phyloP scores from a whole-genome alignment of 768 basidiomycete species.

The Hemileccinum impolitum region DNA sequence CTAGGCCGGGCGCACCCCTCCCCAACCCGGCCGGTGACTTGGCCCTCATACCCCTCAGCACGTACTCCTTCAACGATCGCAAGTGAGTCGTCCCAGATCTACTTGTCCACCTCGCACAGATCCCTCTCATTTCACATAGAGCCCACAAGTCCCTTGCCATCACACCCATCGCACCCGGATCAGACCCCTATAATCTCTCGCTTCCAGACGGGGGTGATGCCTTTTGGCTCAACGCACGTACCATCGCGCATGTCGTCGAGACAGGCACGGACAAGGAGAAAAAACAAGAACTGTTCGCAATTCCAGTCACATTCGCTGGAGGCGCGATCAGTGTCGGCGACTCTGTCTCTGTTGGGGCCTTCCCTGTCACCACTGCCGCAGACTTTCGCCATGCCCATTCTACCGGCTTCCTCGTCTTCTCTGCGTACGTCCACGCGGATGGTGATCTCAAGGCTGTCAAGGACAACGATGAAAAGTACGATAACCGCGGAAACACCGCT shows the following conservation, averaged over 20 bases:
- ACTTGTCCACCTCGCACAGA: background rate
- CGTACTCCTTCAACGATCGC: conserved; percentile 70
- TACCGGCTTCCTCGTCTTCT: conserved; percentile 75
- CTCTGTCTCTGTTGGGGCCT: conserved; percentile 50
- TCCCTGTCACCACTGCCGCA: conserved; percentile 63
- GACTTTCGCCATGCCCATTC: conserved; percentile 66
- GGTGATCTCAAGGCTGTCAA: conserved; percentile 66
- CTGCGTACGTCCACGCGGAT: conserved; percentile 77
- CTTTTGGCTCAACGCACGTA: conserved; percentile 75
- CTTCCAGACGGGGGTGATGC: conserved; percentile 67
- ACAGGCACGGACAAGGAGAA: conserved; percentile 44
- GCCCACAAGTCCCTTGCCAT: conserved; percentile 69
- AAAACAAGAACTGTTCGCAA: conserved; percentile 54
- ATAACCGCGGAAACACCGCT: conserved; percentile 69
- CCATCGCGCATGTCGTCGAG: conserved; percentile 67
- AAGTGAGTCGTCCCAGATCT: conserved; percentile 45
- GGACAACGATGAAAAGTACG: conserved; percentile 68
- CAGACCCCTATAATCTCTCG: conserved; percentile 51
- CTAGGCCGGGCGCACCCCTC: conserved; percentile 62
- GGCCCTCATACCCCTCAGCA: conserved; percentile 60
- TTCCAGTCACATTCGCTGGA: conserved; percentile 48
- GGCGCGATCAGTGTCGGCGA: conserved; percentile 35
- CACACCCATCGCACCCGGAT: conserved; percentile 51
- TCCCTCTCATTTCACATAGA: conserved; percentile 34
- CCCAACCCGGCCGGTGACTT: conserved; percentile 69